Percentiles rank a stretch among this genome's conserved stretches.
These are phyloP conservation scores for Leishmania arabica DNA, from an alignment of 208 protist species.

Conservation along the genomic window DNA sequence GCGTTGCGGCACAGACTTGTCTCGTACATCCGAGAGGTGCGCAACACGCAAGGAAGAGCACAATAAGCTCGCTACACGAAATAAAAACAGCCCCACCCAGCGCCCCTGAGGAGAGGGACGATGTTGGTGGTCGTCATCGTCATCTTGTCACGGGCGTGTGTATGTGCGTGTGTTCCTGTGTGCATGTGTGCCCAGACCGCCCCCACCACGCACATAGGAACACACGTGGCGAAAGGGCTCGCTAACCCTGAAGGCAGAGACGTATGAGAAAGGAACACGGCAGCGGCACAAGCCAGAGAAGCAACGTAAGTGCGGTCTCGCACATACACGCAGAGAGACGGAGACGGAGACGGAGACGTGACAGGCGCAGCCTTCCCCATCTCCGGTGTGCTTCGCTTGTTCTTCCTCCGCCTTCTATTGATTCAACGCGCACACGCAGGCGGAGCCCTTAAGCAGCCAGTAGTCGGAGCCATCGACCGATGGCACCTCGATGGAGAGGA, in stretches of 20 bases:
- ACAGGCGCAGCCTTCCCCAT: neutral
- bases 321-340: neutral
- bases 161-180: neutral
- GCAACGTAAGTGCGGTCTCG: neutral
- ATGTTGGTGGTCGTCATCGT: neutral
- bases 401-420: slow-evolving; percentile 13
- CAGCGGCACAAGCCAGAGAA: neutral
- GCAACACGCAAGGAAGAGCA: neutral
- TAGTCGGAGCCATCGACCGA: slow-evolving; percentile 86
- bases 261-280: neutral
- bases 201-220: neutral
- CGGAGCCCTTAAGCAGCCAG: slow-evolving; percentile 91
- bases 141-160: neutral
- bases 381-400: neutral
- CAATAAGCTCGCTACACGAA: neutral
- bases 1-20: neutral
- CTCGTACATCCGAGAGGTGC: slow-evolving; percentile 10
- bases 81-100: no score
- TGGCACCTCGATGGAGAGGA: slow-evolving; percentile 89
- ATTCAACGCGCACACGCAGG: slow-evolving; percentile 85
- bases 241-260: neutral
- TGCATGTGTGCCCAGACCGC: neutral
- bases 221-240: neutral
- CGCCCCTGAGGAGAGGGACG: neutral
- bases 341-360: neutral